Base-by-base conservation (phyloP, 2,329 filamentous ascomycete species). In the Epichloe bromicola region DNA sequence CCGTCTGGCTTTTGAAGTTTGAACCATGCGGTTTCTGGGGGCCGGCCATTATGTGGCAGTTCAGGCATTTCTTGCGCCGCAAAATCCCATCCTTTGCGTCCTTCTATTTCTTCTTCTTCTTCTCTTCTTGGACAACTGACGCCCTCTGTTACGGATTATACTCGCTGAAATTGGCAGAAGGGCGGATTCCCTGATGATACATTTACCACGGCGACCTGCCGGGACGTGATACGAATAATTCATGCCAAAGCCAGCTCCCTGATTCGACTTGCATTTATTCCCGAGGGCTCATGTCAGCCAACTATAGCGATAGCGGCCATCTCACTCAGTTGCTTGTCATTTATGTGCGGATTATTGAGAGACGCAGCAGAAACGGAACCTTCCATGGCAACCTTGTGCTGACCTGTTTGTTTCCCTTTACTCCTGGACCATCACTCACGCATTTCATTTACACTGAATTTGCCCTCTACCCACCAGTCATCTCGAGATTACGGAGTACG, bases 61-160 rank as follows among this genome's bases (percentile, higher is more conserved):
- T 23, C 10, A 44, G 1, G 20, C 40, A 5, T 12, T 20, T 37
- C 3, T 23, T 20, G 41, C 34, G 20, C 40, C 33, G 41, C 6
- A 12, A 20, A 2, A 15, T 3, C 3, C 30, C 0, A 4, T 6
- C 10, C 8, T n/a, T 20, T 33, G 8, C 33, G 6, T 6, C 1
- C 7, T 2, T 23, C 23, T 6, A n/a, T 7, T 5, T 10, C 14
- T 23, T 5, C 23, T 33, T 34, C 15, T 6, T 17, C 5, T 48
- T 47, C 1, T 15, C 10, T 17, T 47, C 14, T 11, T 3, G 2
- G 26, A n/a, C 26, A 12, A 2, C 3, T 20, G 10, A 14, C 12
- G 12, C 20, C 19, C 5, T 38, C 19, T 38, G 2, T 23, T 23
- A 4, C 17, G 10, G 6, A 20, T 38, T 2, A 12, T 11, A 6